Evolutionary conservation across 768 basidiomycete species (phyloP).

Genomic region (Trametes sanguinea): DNA sequence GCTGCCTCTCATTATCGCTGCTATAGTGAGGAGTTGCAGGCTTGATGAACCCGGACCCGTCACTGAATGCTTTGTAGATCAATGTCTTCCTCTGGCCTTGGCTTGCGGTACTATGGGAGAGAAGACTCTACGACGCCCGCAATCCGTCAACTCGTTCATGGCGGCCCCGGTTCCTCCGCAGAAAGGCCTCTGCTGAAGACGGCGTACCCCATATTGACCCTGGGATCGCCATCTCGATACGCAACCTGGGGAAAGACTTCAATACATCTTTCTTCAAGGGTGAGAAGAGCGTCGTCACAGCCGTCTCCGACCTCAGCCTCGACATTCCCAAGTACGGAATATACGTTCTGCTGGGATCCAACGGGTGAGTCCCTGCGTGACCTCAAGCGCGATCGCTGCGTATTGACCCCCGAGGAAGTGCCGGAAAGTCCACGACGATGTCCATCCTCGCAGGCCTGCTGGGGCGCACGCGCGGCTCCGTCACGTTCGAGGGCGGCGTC

Average conservation of each 20-base stretch:
- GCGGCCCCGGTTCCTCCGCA: constrained; percentile 29
- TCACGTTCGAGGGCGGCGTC: constrained; percentile 56
- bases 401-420: constrained; percentile 41
- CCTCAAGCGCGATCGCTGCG: not conserved
- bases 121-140: constrained; percentile 59
- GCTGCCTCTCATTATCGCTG: constrained; percentile 62
- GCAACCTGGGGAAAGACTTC: constrained; percentile 61
- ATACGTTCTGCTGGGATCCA: constrained; percentile 76
- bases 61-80: constrained; percentile 43
- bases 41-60: not conserved
- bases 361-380: constrained; percentile 47
- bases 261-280: constrained; percentile 48
- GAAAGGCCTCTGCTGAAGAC: constrained; percentile 25
- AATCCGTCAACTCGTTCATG: constrained; percentile 34
- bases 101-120: constrained; percentile 60
- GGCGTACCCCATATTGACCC: constrained; percentile 31
- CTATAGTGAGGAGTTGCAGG: constrained; percentile 47
- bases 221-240: constrained; percentile 61
- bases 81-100: constrained; percentile 76
- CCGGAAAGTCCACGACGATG: constrained; percentile 75
- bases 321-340: constrained; percentile 73
- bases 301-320: constrained; percentile 65
- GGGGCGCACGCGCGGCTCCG: constrained; percentile 56
- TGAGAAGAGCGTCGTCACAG: constrained; percentile 53
- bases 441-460: constrained; percentile 67